Evolutionary conservation across 2,329 filamentous ascomycete species (phyloP), one percentile per base, ranked within the genome.

Genomic region (Fusarium burgessii): DNA sequence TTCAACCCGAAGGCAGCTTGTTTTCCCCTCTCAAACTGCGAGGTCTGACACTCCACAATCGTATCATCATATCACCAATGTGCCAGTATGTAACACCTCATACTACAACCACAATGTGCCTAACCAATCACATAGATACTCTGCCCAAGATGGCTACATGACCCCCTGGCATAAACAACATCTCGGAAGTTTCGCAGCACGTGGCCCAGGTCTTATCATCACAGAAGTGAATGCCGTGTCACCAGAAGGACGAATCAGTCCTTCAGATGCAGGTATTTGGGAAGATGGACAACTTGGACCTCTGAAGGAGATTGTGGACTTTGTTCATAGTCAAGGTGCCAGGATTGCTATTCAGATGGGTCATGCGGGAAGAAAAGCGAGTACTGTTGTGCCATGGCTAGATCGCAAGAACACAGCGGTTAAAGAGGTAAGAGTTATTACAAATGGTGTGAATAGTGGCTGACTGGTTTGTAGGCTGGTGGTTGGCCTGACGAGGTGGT

Each of bases 181-280:
- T 25, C 76, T 81, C 29, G 81, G 81, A 36, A 77, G 78, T 49
- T 81, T 81, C 43, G 76, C 80, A 6, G 72, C 75, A 23, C 77
- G 80, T 8, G 82, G 82, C 8, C 74, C 92, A 0, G 91, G 90
- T 1, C 80, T 94, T 5, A 78, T 89, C 18, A 84, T 92, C 45
- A 83, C 92, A 18, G 92, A 94, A 80, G 91, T 91, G 5, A 92
- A 91, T 1, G 84, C 89, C 4, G 89, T 94, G 0, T 82, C 86
- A 2, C 80, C 91, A 0, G 86, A 92, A 70, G 92, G 92, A 13
- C 86, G 92, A 25, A 93, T 94, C 79, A 92, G 91, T 0, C 92
- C 91, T 0, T 84, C 92, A 74, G 90, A 92, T 73, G 78, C 80
- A 14, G 91, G 92, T 0, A 78, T 94, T 5, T 94, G 92, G 91